Evolutionary conservation across 345 rosid genomes (phyloP).

Genomic region (Eucalyptus regnans): DNA sequence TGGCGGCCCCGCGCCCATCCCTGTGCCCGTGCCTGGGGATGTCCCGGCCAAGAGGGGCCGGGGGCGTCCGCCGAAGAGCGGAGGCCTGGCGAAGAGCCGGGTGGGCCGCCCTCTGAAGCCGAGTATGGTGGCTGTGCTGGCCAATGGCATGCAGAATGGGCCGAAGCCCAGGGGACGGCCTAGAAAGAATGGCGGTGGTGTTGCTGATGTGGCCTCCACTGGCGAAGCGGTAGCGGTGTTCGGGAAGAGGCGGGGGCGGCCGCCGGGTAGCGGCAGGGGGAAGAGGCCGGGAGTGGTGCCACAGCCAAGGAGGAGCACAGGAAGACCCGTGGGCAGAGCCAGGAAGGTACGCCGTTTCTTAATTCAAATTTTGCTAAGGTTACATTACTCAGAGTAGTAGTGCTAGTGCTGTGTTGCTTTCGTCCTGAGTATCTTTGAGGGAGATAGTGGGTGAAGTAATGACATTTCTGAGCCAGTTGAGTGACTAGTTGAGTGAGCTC

Average conservation of each 20-base stretch:
- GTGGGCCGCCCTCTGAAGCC: background rate
- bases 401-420: background rate
- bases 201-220: background rate
- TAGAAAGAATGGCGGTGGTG: background rate
- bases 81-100: background rate
- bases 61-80: conserved; percentile 23
- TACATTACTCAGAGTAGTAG: background rate
- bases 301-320: background rate
- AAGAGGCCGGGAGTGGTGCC: background rate
- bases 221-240: background rate
- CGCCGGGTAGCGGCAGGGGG: background rate
- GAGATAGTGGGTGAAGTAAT: background rate
- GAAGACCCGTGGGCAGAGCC: background rate
- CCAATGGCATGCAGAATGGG: background rate
- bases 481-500: background rate
- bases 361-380: background rate
- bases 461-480: background rate
- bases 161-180: background rate
- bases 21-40: background rate
- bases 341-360: background rate
- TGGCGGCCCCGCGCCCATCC: background rate
- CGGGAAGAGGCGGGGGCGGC: background rate
- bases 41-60: conserved; percentile 9
- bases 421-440: background rate
- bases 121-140: background rate